Conservation (phyloP, 2,329 filamentous ascomycete genomes). For the Anisogramma anomala region DNA sequence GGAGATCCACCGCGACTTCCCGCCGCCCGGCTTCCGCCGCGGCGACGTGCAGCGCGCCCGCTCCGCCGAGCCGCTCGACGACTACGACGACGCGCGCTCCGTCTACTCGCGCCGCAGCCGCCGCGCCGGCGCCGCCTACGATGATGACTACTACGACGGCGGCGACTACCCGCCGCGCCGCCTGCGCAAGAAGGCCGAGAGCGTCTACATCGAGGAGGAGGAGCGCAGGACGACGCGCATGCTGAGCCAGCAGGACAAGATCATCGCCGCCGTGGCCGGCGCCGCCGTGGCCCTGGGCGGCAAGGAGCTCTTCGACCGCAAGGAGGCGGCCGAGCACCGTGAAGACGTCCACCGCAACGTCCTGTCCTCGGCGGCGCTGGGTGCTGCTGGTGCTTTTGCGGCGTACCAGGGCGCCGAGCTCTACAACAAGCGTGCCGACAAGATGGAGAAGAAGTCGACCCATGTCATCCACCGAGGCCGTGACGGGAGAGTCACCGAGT, state of each 20-base stretch:
- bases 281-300: constrained; percentile 53
- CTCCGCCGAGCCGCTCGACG: constrained; percentile 53
- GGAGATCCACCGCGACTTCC: constrained; percentile 75
- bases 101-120: constrained; percentile 25
- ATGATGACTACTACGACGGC: constrained; percentile 33
- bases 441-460: constrained; percentile 43
- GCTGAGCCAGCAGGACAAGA: constrained; percentile 52
- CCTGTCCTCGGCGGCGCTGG: constrained; percentile 48
- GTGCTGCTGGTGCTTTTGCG: constrained; percentile 51
- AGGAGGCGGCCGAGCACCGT: constrained; percentile 41
- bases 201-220: constrained; percentile 47
- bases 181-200: constrained; percentile 40
- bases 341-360: constrained; percentile 44
- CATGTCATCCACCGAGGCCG: constrained; percentile 42
- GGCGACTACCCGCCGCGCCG: constrained; percentile 36
- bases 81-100: constrained; percentile 37
- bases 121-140: constrained; percentile 34
- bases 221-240: constrained; percentile 37
- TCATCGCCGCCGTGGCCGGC: constrained; percentile 53
- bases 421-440: constrained; percentile 47
- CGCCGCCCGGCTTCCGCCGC: constrained; percentile 49
- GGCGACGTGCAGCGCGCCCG: constrained; percentile 47
- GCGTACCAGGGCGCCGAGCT: constrained; percentile 52
- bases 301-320: constrained; percentile 55
- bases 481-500: constrained; percentile 39